Percentiles rank a stretch among this genome's conserved stretches.
phyloP scores from a whole-genome alignment of 371 early-diverging fungal genomes.

The Mycotypha africana region DNA sequence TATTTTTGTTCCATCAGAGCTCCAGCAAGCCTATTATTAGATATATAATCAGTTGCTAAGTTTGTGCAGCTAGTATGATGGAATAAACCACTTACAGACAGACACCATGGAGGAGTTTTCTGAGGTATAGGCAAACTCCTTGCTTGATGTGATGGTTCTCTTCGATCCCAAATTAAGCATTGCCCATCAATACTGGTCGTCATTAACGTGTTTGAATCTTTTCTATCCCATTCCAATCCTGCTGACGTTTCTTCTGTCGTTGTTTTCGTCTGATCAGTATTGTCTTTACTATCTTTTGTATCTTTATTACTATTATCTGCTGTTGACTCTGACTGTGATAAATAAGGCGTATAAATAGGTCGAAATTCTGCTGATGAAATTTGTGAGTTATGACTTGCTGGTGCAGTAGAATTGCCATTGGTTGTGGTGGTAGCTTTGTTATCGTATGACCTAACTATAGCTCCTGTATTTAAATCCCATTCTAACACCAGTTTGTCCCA shows the following conservation, averaged over 20 bases:
- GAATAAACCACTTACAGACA: conserved; percentile 64
- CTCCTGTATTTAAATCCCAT: conserved; percentile 90
- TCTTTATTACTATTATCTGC: not conserved
- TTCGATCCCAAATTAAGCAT: conserved; percentile 76
- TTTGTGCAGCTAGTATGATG: no score
- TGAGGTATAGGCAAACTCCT: conserved; percentile 54
- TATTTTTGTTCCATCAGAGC: conserved; percentile 68
- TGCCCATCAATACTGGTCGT: conserved; percentile 86
- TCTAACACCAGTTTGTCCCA: conserved; percentile 86
- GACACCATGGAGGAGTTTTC: conserved; percentile 85
- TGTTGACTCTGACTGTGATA: not conserved
- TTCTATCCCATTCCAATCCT: conserved; percentile 22
- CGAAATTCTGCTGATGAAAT: conserved; percentile 72
- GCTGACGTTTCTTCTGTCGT: no score
- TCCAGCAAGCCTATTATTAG: conserved; percentile 70
- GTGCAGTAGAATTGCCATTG: no score
- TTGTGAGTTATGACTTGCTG: conserved; percentile 72
- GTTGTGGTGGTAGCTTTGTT: no score
- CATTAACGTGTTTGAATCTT: conserved; percentile 48
- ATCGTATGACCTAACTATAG: conserved; percentile 57
- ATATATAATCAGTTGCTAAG: not conserved
- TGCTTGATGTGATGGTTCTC: conserved; percentile 55
- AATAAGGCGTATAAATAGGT: conserved; percentile 45
- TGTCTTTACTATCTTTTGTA: no score
- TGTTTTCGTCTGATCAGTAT: no score